phyloP scores from a whole-genome alignment of 2,329 filamentous ascomycete genomes.

The Exserohilum turcica region DNA sequence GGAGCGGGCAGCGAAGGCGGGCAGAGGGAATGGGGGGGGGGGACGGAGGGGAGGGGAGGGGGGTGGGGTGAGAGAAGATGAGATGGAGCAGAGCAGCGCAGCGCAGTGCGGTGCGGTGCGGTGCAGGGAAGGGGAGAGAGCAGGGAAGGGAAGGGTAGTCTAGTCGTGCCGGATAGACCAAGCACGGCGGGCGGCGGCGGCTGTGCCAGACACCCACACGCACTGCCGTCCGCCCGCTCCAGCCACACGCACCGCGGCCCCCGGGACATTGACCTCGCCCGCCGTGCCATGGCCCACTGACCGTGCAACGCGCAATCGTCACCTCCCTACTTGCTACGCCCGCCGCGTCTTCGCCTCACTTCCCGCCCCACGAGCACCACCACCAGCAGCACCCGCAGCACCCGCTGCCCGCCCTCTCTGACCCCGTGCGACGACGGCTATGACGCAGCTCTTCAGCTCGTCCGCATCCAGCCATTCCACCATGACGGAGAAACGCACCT shows the following conservation, averaged over 20 bases:
- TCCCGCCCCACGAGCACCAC: neutral
- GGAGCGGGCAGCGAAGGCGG: too few species aligned
- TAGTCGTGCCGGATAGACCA: constrained; percentile 22
- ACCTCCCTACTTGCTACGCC: constrained; percentile 15
- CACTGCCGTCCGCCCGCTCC: constrained; percentile 20
- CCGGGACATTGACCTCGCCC: constrained; percentile 13
- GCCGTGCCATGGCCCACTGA: constrained; percentile 44
- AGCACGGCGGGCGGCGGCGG: constrained; percentile 30
- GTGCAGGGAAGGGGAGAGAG: neutral
- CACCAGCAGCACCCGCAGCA: neutral
- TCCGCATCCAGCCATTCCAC: constrained; percentile 44
- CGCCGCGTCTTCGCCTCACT: constrained; percentile 6
- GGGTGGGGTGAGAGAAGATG: neutral
- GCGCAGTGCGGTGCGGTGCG: neutral
- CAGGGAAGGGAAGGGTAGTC: constrained; percentile 3
- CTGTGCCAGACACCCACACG: constrained; percentile 23
- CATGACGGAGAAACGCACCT: constrained; percentile 55
- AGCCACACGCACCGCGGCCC: constrained; percentile 26
- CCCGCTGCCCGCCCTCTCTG: constrained; percentile 3
- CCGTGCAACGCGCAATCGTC: constrained; percentile 28
- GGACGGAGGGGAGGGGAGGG: constrained; percentile 1
- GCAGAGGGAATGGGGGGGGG: too few species aligned
- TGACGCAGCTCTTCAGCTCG: constrained; percentile 53
- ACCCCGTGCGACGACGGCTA: constrained; percentile 23
- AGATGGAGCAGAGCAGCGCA: constrained; percentile 3